phyloP scores from a whole-genome alignment of 257 asterid species.

The Primulina tabacum region DNA sequence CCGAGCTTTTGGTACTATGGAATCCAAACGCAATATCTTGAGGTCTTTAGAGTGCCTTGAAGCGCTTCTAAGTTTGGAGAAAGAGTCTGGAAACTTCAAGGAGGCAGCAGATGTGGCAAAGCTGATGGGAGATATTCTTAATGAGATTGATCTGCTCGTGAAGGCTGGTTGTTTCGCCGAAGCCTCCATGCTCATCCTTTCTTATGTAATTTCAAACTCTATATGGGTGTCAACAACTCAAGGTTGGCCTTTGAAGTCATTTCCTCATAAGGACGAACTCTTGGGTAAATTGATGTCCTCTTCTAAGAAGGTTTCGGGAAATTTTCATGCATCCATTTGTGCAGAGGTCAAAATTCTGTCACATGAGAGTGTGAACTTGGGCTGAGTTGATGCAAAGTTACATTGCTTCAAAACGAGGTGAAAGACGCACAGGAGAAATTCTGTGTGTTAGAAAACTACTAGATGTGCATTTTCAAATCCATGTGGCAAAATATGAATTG shows the following conservation, averaged over 20 bases:
- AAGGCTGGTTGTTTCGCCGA: conserved; percentile 30
- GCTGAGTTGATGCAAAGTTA: conserved; percentile 31
- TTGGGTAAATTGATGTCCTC: conserved; percentile 31
- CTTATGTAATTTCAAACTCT: conserved; percentile 35
- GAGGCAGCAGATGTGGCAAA: conserved; percentile 57
- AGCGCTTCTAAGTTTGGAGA: conserved; percentile 49
- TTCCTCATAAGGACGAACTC: conserved; percentile 36
- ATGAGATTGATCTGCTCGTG: conserved; percentile 39
- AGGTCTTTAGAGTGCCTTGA: conserved; percentile 39
- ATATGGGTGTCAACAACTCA: conserved; percentile 40
- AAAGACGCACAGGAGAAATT: conserved; percentile 31
- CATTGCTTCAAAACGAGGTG: conserved; percentile 22
- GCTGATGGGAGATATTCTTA: conserved; percentile 36
- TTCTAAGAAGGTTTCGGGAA: conserved; percentile 33
- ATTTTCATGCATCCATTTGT: conserved; percentile 30
- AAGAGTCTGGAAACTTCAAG: conserved; percentile 46
- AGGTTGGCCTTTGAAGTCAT: conserved; percentile 59
- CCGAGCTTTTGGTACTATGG: conserved; percentile 42
- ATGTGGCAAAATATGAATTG: conserved; percentile 32
- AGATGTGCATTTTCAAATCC: conserved; percentile 38
- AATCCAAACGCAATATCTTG: conserved; percentile 43
- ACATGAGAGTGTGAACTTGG: conserved; percentile 30
- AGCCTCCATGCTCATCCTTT: conserved; percentile 36
- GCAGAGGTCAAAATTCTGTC: conserved; percentile 34
- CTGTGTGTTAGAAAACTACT: conserved; percentile 39